Percentiles rank a stretch among this genome's conserved stretches.
phyloP scores from a whole-genome alignment of 2,329 filamentous ascomycete genomes.

The Penicillium palitans region DNA sequence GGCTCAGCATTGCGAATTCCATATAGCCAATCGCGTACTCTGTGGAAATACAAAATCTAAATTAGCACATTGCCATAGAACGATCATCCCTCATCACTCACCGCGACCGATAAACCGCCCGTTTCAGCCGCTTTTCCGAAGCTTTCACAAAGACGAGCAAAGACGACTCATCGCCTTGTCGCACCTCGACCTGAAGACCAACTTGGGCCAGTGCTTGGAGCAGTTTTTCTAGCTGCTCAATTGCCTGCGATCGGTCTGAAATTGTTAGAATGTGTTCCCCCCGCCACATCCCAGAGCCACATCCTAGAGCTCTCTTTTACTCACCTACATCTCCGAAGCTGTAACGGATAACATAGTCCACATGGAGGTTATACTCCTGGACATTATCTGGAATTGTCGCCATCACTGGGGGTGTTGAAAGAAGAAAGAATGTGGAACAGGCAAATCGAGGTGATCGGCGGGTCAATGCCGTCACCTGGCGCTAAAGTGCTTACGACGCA shows the following conservation, averaged over 20 bases:
- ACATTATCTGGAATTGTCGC: constrained; percentile 31
- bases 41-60: constrained; percentile 32
- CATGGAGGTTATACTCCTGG: constrained; percentile 61
- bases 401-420: constrained; percentile 24
- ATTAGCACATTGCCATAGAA: neutral
- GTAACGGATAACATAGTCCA: constrained; percentile 89
- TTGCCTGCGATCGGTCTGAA: constrained; percentile 67
- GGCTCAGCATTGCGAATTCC: constrained; percentile 77
- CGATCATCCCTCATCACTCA: constrained; percentile 32
- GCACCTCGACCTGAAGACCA: constrained; percentile 83
- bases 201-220: constrained; percentile 72
- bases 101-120: constrained; percentile 82
- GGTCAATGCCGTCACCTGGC: constrained; percentile 23
- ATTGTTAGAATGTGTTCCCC: constrained; percentile 2
- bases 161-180: constrained; percentile 72
- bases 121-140: constrained; percentile 71
- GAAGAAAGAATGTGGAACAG: constrained; percentile 7
- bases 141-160: constrained; percentile 84
- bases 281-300: neutral
- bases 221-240: constrained; percentile 75
- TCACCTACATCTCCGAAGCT: constrained; percentile 67
- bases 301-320: constrained; percentile 13
- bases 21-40: constrained; percentile 93
- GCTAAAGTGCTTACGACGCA: constrained; percentile 10
- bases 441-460: constrained; percentile 10